Conservation (phyloP, 31 red algal species). For the Bonnemaisonia californica region DNA sequence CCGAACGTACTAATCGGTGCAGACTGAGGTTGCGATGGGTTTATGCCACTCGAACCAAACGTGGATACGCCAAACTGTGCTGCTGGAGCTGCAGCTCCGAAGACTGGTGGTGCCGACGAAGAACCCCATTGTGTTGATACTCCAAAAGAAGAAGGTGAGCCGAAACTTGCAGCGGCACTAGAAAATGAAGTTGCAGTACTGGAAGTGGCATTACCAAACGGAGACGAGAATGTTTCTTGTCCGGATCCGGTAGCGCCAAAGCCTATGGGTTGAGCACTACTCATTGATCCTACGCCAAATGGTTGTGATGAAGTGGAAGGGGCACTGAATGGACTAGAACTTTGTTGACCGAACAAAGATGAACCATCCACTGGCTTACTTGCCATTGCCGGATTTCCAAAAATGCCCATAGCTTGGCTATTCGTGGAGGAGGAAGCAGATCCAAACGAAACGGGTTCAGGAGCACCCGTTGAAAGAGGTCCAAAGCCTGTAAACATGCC, state of each 20-base stretch:
- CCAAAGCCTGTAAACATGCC: neutral
- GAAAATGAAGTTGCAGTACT: too few relatives aligned
- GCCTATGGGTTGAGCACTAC: neutral
- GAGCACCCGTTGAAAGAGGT: neutral
- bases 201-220: neutral
- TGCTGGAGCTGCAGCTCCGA: neutral
- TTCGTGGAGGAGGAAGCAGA: neutral
- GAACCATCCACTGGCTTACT: neutral
- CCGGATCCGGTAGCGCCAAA: neutral
- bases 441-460: neutral
- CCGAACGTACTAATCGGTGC: neutral
- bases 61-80: neutral
- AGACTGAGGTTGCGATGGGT: neutral
- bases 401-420: neutral
- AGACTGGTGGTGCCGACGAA: neutral
- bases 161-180: neutral
- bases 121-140: neutral
- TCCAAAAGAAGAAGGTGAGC: neutral
- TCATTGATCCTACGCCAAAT: neutral
- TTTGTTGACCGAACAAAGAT: neutral
- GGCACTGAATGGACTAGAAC: neutral
- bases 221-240: neutral
- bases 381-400: neutral
- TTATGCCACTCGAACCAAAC: neutral
- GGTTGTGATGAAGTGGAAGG: neutral